Conservation (phyloP, 257 asterid species). For the Paulownia fortunei region DNA sequence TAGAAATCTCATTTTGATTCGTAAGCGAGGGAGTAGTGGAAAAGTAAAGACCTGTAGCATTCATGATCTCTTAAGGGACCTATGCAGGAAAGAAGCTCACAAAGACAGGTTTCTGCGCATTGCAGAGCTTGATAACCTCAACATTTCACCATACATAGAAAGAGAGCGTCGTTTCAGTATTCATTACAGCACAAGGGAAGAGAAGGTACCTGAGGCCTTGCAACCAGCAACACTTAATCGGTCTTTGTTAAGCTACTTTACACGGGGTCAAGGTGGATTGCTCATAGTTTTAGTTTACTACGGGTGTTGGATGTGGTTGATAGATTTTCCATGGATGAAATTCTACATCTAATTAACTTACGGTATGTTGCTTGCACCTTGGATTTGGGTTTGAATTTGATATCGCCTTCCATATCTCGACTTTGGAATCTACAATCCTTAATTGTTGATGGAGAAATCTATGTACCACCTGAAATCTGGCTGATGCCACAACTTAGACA, state of each 20-base stretch:
- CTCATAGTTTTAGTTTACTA: background rate
- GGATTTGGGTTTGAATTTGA: background rate
- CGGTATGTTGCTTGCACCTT: background rate
- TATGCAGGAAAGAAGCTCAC: slow-evolving; percentile 1
- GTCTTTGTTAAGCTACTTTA: background rate
- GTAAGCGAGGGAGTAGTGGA: background rate
- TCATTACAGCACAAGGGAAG: background rate
- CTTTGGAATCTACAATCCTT: slow-evolving; percentile 5
- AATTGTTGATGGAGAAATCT: background rate
- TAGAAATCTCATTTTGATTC: slow-evolving; percentile 23
- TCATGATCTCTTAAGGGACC: slow-evolving; percentile 26
- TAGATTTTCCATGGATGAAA: background rate
- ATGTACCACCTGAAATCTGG: slow-evolving; percentile 2
- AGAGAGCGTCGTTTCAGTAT: background rate
- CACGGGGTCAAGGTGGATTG: background rate
- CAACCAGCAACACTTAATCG: background rate
- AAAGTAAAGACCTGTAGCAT: slow-evolving; percentile 6
- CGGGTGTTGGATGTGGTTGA: background rate
- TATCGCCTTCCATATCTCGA: background rate
- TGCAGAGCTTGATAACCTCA: background rate
- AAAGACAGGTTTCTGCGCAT: background rate
- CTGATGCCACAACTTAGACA: slow-evolving; percentile 27
- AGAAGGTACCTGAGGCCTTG: background rate
- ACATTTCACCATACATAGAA: background rate
- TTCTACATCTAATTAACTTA: background rate